Base-by-base conservation (phyloP, 306 rosid species). In the Sesbania bispinosa region DNA sequence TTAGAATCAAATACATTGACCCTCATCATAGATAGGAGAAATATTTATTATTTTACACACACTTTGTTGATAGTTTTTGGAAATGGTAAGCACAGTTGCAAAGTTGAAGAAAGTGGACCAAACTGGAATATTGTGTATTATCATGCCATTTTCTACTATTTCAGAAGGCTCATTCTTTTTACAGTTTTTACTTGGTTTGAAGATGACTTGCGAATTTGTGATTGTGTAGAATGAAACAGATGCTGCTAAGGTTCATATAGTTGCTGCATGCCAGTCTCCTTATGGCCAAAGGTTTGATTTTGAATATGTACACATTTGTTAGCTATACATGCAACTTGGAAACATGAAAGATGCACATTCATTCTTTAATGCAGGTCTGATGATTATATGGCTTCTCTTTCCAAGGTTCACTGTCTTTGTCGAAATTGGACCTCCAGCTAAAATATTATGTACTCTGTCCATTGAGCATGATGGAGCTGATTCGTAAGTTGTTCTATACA, bases 311-410 rank as follows among this genome's bases (percentile, higher is more conserved):
- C 47, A 7, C 13, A 55, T 75, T 47, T 20, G 29, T 48, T 33
- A 19, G 59, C 69, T 36, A 26, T 41, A 58, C 13, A 32, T 62
- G 45, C 16, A 77, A n/a, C 7, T 11, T 42, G n/a, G 41, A 62
- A 77, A 58, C 79, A 75, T 72, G 48, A 64, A 66, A 63, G 24
- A n/a, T 35, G 57, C 21, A 19, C 30, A 43, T 77, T 23, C 42
- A 42, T 60, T 62, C 35, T 80, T 59, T 19, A 20, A 77, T 69
- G 77, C 85, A 94, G 98, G 77, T 89, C 96, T 54, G 91, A 89
- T 67, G 97, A 94, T 82, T 94, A 94, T 59, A 94, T 90, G 97
- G 92, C 89, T 36, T 82, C 97, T 69, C 88, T 94, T 11, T 87
- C 96, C 41, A 86, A 82, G 83, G 96, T 94, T 89, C 98, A 89